phyloP scores from a whole-genome alignment of 2,329 filamentous ascomycete genomes.

The Fusarium ambrosium region DNA sequence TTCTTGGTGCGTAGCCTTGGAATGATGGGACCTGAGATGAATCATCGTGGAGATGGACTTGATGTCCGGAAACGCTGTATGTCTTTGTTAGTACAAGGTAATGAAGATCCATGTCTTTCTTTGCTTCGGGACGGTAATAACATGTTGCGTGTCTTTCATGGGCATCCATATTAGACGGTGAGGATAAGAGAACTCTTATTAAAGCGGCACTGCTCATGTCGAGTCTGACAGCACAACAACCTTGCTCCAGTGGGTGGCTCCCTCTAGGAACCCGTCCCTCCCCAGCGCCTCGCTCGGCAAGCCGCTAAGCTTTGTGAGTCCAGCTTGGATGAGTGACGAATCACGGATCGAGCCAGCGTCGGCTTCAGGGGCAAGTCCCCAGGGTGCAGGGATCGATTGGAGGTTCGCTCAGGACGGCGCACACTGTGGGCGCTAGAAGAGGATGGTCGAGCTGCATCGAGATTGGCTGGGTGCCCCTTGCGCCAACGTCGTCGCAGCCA shows the following conservation, averaged over 20 bases:
- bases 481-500: conserved; percentile 11
- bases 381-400: conserved; percentile 15
- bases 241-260: not conserved
- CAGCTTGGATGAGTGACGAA: conserved; percentile 27
- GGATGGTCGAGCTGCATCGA: conserved; percentile 34
- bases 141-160: not conserved
- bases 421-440: conserved; percentile 29
- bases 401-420: conserved; percentile 17
- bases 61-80: not conserved
- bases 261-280: conserved; percentile 28
- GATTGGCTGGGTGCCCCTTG: conserved; percentile 41
- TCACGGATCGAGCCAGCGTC: conserved; percentile 29
- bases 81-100: not conserved
- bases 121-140: not conserved
- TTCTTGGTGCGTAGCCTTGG: conserved; percentile 26
- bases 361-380: conserved; percentile 42
- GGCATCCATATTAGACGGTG: conserved; percentile 1
- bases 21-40: conserved; percentile 14
- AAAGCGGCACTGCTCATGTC: conserved; percentile 4
- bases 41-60: not conserved
- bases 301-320: conserved; percentile 37
- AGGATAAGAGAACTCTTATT: not conserved
- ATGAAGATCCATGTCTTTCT: not conserved
- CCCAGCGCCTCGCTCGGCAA: conserved; percentile 44
- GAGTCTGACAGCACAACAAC: conserved; percentile 5